Evolutionary conservation across 306 rosid genomes (phyloP).

Genomic region (Abrus precatorius): DNA sequence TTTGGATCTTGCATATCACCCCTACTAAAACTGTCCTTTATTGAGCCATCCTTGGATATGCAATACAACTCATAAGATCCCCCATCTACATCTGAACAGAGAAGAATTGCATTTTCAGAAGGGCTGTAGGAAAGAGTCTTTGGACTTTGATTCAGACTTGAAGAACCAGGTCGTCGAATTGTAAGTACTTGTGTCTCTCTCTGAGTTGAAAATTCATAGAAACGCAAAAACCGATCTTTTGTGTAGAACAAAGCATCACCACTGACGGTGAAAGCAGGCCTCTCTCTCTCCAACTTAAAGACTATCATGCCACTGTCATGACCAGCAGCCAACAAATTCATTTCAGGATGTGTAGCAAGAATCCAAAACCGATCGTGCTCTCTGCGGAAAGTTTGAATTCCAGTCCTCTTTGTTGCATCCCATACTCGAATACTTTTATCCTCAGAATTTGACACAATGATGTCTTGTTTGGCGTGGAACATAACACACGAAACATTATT

Average conservation of each 20-base stretch:
- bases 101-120: constrained; percentile 85
- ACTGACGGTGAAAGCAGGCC: constrained; percentile 88
- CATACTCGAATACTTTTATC: constrained; percentile 97
- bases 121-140: constrained; percentile 89
- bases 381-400: constrained; percentile 93
- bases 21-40: constrained; percentile 70
- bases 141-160: constrained; percentile 82
- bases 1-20: constrained; percentile 90
- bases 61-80: constrained; percentile 90
- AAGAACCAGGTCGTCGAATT: constrained; percentile 89
- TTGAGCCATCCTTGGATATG: constrained; percentile 65
- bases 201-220: constrained; percentile 81
- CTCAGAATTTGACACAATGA: constrained; percentile 95
- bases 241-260: constrained; percentile 81
- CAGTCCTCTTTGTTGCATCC: constrained; percentile 95
- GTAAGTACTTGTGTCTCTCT: constrained; percentile 84
- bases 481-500: constrained; percentile 96
- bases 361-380: constrained; percentile 99
- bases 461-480: constrained; percentile 97
- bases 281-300: constrained; percentile 93
- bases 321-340: constrained; percentile 97
- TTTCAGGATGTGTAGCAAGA: constrained; percentile 95
- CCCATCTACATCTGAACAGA: constrained; percentile 90
- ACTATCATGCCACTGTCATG: constrained; percentile 99
- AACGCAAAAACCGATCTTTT: constrained; percentile 88